Conservation (phyloP, 2,329 filamentous ascomycete species). For the Aspergillus thermomutatus region DNA sequence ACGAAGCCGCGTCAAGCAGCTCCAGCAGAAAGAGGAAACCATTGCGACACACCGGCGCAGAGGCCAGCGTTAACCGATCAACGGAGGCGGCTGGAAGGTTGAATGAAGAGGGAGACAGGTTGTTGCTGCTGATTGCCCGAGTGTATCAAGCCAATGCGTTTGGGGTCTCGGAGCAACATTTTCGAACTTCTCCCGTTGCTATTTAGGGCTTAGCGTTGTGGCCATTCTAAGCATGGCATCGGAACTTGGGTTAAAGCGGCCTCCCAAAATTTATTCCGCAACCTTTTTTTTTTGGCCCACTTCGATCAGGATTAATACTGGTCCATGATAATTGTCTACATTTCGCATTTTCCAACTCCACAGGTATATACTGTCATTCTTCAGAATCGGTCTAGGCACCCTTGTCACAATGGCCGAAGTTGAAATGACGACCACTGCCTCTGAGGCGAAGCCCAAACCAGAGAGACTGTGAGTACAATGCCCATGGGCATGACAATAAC, state of each 20-base stretch:
- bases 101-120: slow-evolving; percentile 14
- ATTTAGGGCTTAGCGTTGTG: slow-evolving; percentile 20
- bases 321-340: slow-evolving; percentile 6
- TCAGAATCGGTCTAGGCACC: not conserved
- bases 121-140: slow-evolving; percentile 15
- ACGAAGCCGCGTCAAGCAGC: slow-evolving; percentile 52
- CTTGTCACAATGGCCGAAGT: slow-evolving; percentile 25
- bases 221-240: slow-evolving; percentile 16
- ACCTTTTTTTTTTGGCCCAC: slow-evolving; percentile 31
- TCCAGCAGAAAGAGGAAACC: slow-evolving; percentile 58
- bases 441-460: slow-evolving; percentile 26
- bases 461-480: slow-evolving; percentile 39
- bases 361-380: not conserved
- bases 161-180: slow-evolving; percentile 19
- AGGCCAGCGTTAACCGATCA: slow-evolving; percentile 28
- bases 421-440: slow-evolving; percentile 22
- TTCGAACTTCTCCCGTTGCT: slow-evolving; percentile 19
- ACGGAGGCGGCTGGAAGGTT: slow-evolving; percentile 15
- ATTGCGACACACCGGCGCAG: slow-evolving; percentile 41
- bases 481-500: slow-evolving; percentile 13
- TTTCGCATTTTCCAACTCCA: not conserved
- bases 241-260: slow-evolving; percentile 25
- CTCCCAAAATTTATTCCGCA: slow-evolving; percentile 24
- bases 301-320: slow-evolving; percentile 2
- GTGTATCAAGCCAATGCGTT: slow-evolving; percentile 4